Evolutionary conservation across 1,284 basidiomycete species (phyloP), one percentile per base, ranked within the genome.

Genomic region (Malassezia brasiliensis): DNA sequence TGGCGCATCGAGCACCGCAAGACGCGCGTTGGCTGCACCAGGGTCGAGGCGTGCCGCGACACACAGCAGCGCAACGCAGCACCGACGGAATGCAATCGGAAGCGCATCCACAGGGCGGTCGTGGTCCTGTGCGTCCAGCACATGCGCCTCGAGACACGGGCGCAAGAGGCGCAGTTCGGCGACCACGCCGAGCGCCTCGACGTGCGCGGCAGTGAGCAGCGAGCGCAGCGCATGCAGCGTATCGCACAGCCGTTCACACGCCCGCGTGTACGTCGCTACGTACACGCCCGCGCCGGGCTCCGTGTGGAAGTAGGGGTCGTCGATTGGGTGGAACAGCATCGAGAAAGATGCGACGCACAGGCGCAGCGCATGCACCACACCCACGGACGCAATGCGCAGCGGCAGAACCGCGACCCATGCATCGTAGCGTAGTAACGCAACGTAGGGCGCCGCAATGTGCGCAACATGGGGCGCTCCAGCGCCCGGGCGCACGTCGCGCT

Each of bases 41-140:
- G 14, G 14, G 9, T 47, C 45, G 32, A 32, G 17, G 31, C 20
- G 12, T 11, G 31, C 28, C 31, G 19, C 31, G 14, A 47, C 15
- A 25, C 45, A 47, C 17, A 47, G 45, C 45, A 47, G 15, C 11
- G 45, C 45, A 14, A 47, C 11, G 8, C 45, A 47, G 45, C 45
- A 47, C 28, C 45, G 45, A 9, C 32, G 45, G 14, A 47, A 47
- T n/a, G 32, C 32, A 22, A 14, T 17, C 15, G 20, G 15, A 9
- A 47, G 35, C 2, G 30, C 19, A 8, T 36, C n/a, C 8, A 17
- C 5, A 1, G 14, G 11, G 5, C 19, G 20, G 17, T 36, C 32
- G 22, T 20, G 15, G 14, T 12, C 20, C 19, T 12, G 15, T 6
- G 10, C 44, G 22, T 9, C 5, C 7, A 22, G 45, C 12, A 47